Evolutionary conservation across 306 rosid genomes (phyloP), one percentile per base, ranked within the genome.

Genomic region (Dryas octopetala): DNA sequence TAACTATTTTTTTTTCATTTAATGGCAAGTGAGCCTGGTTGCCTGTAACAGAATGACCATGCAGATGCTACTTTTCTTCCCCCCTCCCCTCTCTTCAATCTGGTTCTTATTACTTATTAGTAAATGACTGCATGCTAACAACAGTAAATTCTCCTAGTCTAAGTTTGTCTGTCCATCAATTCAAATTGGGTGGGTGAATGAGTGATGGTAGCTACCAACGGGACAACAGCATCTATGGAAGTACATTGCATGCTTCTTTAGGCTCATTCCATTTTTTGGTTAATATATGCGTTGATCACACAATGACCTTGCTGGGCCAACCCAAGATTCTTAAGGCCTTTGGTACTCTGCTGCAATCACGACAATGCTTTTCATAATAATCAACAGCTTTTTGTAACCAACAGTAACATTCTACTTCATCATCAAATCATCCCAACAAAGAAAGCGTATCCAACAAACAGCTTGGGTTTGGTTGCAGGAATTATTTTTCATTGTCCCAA

Each of bases 1-100:
- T 64, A 59, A 7, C 32, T 57, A 17, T 72, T 60, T 74, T 66
- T 66, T 76, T 78, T 61, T 77, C 58, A 65, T 68, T 17, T 76
- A 60, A 66, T 76, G 77, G 26, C 62, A 67, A 54, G 52, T 46
- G 38, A 70, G 19, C 44, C 59, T 63, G 23, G 47, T 59, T 50
- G 52, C 79, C 57, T 70, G 49, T 74, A 32, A 71, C 66, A 66
- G 49, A 65, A 70, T 45, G 43, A 50, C 54, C 51, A 9, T 62
- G 74, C 46, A 19, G 28, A 52, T 58, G 17, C 53, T 71, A 57
- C 5, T 44, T 55, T 9, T 70, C 50, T 70, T 43, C 23, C 48
- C n/a, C n/a, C 4, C 17, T 13, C 4, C 48, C 7, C n/a, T 19
- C 51, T 38, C 41, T 44, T 58, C 45, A 13, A 68, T 32, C 51